Percentiles rank a stretch among this genome's conserved stretches.
phyloP scores from a whole-genome alignment of 257 asterid species.

The Echium plantagineum region DNA sequence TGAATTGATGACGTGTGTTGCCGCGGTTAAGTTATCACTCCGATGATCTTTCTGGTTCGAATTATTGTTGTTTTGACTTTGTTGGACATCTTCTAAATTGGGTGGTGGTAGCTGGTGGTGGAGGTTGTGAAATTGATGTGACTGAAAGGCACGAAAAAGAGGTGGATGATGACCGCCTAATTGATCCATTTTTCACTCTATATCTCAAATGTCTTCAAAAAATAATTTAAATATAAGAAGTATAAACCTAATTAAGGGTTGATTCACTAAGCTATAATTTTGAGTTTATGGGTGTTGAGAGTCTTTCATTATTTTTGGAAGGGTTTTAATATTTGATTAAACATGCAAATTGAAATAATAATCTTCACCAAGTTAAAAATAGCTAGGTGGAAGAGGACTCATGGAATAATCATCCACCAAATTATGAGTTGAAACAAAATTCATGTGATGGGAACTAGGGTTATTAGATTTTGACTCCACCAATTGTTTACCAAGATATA shows the following conservation, averaged over 20 bases:
- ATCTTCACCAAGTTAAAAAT: conserved; percentile 14
- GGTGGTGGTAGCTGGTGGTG: conserved; percentile 20
- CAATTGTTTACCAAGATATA: conserved; percentile 4
- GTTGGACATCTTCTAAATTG: conserved; percentile 38
- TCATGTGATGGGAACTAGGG: conserved; percentile 9
- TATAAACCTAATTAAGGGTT: neutral
- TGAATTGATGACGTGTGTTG: conserved; percentile 7
- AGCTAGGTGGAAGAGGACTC: conserved; percentile 12
- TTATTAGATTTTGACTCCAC: conserved; percentile 11
- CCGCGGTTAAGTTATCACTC: conserved; percentile 20
- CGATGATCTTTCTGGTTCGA: conserved; percentile 38
- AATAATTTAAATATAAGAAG: no score
- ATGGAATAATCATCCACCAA: conserved; percentile 21
- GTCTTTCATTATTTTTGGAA: neutral
- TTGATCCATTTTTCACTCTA: conserved; percentile 44
- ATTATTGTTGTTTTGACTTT: conserved; percentile 28
- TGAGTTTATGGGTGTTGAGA: no score
- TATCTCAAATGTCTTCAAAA: no score
- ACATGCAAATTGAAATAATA: conserved; percentile 1
- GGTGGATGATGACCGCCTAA: conserved; percentile 64
- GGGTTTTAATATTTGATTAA: neutral
- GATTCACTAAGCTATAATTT: neutral
- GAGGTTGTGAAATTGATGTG: conserved; percentile 30
- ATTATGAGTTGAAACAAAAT: conserved; percentile 24
- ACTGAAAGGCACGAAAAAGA: conserved; percentile 55